These are phyloP conservation scores for Avena atlantica DNA, from an alignment of 176 grass and related monocot species.

Conservation along the genomic window DNA sequence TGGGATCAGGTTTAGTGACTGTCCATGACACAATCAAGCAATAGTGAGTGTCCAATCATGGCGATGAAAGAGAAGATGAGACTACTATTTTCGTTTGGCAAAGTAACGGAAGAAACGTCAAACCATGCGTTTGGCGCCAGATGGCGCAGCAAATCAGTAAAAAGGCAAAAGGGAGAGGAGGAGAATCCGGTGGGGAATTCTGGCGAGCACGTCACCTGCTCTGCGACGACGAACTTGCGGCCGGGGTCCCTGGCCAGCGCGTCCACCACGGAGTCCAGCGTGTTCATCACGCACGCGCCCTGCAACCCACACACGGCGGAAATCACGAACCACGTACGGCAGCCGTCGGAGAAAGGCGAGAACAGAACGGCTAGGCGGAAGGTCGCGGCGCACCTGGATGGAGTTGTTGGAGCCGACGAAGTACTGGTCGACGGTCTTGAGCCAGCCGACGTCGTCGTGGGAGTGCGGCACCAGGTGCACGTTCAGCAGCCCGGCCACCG, in stretches of 20 bases:
- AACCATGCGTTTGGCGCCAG: neutral
- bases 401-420: slow-evolving; percentile 81
- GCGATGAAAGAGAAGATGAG: neutral
- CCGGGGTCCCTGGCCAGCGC: slow-evolving; percentile 64
- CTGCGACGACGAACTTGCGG: slow-evolving; percentile 78
- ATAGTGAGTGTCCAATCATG: neutral
- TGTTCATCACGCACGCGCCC: slow-evolving; percentile 77
- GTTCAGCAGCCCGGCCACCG: slow-evolving; percentile 61
- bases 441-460: slow-evolving; percentile 97
- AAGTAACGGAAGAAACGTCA: neutral
- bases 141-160: neutral
- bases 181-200: neutral
- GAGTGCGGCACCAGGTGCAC: slow-evolving; percentile 90
- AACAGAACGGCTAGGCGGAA: too few species aligned
- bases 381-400: slow-evolving; percentile 90
- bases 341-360: neutral
- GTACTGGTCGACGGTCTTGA: slow-evolving; percentile 98
- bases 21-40: neutral
- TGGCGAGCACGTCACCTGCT: slow-evolving; percentile 60
- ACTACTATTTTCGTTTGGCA: neutral
- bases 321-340: neutral
- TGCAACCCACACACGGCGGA: neutral
- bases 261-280: slow-evolving; percentile 86
- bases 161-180: neutral
- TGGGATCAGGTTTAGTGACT: neutral